Base-by-base conservation (phyloP, 2,329 filamentous ascomycete genomes). In the Trichophyton benhamiae region DNA sequence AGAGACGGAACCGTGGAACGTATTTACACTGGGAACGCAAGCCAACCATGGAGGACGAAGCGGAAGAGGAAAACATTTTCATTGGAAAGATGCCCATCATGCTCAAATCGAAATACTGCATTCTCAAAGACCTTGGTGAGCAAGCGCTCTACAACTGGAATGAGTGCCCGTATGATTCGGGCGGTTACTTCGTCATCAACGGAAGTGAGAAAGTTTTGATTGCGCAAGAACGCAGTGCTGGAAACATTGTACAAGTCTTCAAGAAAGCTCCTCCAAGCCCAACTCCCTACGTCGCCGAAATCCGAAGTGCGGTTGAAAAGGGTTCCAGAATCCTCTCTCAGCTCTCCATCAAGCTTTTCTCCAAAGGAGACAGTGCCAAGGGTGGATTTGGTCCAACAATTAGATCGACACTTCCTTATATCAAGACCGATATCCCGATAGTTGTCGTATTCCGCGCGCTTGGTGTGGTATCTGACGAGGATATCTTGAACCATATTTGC, bases 151-250 rank as follows among this genome's bases (percentile, higher is more conserved):
- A 95, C 72, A 82, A 88, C 55, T 86, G 95, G 74, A 96, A 96
- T 71, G 94, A 99, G 76, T 99, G 94, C 67, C 94, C 94, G 0
- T 99, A 96, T 74, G 94, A 99, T 71, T 94, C 96, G 71, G 94
- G 94, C 67, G 94, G 94, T 66, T 99, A 99, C 76, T 99, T 99
- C 72, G 90, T 99, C 69, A 99, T 99, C 81, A 99, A 99, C 77
- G 94, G 94, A 49, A 95, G 89, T 75, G 94, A 99, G 73, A 99
- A 99, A 80, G 94, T 99, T 22, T 78, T 99, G 67, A 99, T 99
- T 69, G 94, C 94, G 0, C 94, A 99, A 74, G 94, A 99, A 76
- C 88, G 94, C 65, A 96, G 91, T 72, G 94, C 94, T 46, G 94
- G 92, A 71, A 99, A 99, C 72, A 99, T 97, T 63, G 94, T 99